Evolutionary conservation across 2,329 filamentous ascomycete genomes (phyloP).

Genomic region (Paracorniculantispora psalliotae): DNA sequence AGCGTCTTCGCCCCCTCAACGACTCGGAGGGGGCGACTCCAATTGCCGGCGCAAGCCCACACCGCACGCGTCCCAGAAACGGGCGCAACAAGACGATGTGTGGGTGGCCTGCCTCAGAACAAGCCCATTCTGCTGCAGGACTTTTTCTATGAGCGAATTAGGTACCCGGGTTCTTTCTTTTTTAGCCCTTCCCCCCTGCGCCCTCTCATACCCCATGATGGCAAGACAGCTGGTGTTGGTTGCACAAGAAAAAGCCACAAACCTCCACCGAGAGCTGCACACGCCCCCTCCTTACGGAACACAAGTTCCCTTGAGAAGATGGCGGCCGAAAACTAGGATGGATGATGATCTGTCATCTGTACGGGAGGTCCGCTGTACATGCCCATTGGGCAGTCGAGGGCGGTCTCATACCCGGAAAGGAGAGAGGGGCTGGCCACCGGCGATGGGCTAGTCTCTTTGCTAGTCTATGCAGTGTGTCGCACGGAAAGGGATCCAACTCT

Average conservation of each 20-base stretch:
- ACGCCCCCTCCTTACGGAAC: slow-evolving; percentile 1
- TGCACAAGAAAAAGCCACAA: slow-evolving; percentile 5
- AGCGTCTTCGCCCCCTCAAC: slow-evolving; percentile 5
- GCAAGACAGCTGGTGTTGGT: slow-evolving; percentile 8
- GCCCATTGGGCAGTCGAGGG: neutral
- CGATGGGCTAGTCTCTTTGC: neutral
- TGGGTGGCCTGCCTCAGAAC: neutral
- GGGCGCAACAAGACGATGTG: too few relatives aligned
- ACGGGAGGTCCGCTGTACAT: neutral
- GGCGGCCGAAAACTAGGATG: neutral
- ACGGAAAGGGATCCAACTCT: neutral
- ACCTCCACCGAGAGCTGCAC: slow-evolving; percentile 3
- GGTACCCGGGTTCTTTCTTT: neutral
- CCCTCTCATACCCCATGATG: neutral
- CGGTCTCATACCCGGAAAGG: neutral
- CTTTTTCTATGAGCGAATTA: slow-evolving; percentile 2
- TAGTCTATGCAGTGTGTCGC: neutral
- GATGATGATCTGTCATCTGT: neutral
- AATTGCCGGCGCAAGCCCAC: neutral
- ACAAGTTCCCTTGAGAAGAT: neutral
- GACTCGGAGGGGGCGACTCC: neutral
- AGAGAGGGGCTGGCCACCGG: neutral
- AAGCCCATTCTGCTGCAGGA: neutral
- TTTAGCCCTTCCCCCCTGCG: neutral
- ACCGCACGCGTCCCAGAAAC: neutral